Evolutionary conservation across 495 filamentous ascomycete species (phyloP).

Genomic region (Podospora australis): DNA sequence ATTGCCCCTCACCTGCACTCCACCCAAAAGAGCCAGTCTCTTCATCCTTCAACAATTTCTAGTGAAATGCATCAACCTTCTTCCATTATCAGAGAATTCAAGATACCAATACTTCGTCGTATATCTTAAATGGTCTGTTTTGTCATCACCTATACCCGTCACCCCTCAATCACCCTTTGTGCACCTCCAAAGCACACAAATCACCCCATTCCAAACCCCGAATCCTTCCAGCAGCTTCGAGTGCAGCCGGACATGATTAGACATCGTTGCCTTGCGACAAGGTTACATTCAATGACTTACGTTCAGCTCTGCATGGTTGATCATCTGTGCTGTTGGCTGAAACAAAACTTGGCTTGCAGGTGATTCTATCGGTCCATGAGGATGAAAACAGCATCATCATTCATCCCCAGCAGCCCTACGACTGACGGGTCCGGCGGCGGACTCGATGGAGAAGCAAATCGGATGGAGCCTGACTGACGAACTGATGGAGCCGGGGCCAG

Average conservation of each 20-base stretch:
- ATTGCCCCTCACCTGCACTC: background rate
- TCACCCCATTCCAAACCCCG: background rate
- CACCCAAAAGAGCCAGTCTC: too few species aligned
- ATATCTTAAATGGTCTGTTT: too few species aligned
- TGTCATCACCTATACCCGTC: background rate
- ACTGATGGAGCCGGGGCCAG: background rate
- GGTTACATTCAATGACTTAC: background rate
- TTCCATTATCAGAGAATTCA: too few species aligned
- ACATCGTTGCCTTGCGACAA: background rate
- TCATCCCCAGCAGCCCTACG: background rate
- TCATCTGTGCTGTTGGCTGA: background rate
- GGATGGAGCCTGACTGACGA: background rate
- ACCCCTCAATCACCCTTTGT: background rate
- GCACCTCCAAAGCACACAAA: background rate
- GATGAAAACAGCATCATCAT: background rate
- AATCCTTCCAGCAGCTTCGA: background rate
- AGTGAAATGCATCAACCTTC: too few species aligned
- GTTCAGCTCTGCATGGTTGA: background rate
- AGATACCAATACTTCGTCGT: too few species aligned
- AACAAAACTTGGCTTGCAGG: background rate
- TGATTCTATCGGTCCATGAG: background rate
- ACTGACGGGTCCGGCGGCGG: background rate
- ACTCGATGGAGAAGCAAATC: too few species aligned
- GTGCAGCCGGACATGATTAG: too few species aligned
- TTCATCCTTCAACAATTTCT: too few species aligned